These are phyloP conservation scores for Rhynchospora tenuis DNA, from an alignment of 176 grass and related monocot genomes.

Conservation along the genomic window DNA sequence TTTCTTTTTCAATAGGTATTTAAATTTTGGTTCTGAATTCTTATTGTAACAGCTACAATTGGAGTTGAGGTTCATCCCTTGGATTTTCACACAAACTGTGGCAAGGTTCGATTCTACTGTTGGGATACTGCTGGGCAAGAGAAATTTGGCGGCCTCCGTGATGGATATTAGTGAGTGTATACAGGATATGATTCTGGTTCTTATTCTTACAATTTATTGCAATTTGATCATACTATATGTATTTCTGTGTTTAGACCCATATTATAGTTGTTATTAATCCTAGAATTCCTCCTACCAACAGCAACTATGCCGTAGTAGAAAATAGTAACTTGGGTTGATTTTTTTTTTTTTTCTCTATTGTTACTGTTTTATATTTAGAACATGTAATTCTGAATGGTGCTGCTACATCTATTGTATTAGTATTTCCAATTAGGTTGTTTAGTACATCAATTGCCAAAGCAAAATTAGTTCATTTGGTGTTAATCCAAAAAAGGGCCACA, in stretches of 20 bases:
- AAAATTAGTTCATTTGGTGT: neutral
- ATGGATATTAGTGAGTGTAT: conserved; percentile 33
- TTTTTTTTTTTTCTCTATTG: neutral
- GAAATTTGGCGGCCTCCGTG: conserved; percentile 35
- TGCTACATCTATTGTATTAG: neutral
- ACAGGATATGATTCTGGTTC: neutral
- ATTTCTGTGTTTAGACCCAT: neutral
- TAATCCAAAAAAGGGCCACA: neutral
- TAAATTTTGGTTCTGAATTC: neutral
- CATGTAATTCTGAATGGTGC: neutral
- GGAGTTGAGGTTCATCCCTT: conserved; percentile 40
- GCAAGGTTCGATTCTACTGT: conserved; percentile 28
- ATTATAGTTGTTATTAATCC: neutral
- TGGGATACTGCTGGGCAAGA: conserved; percentile 40
- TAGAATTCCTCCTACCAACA: neutral
- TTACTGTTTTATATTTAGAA: neutral
- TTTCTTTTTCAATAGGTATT: neutral
- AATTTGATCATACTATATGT: neutral
- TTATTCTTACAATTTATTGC: neutral
- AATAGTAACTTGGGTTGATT: neutral
- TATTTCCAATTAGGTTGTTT: neutral
- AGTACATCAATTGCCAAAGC: neutral
- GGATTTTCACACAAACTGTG: conserved; percentile 33
- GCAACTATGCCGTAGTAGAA: neutral
- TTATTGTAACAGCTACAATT: conserved; percentile 26